Evolutionary conservation across 2,329 filamentous ascomycete species (phyloP), one percentile per base, ranked within the genome.

Genomic region (Zasmidium angulare): DNA sequence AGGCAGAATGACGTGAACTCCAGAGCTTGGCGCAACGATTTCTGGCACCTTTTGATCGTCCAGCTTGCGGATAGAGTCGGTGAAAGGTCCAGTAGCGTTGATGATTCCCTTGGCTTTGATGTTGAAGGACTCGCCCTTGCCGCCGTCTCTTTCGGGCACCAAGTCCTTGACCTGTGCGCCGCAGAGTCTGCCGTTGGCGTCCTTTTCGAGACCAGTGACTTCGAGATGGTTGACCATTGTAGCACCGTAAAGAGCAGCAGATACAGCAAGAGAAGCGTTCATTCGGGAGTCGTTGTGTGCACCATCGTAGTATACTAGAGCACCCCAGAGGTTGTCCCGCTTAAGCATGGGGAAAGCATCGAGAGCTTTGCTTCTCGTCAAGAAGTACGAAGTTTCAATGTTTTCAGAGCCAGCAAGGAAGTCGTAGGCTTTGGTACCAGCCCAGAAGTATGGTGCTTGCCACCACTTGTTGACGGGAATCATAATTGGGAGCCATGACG

Each of bases 251-350:
- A 96, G 79, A n/a, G 91, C 90, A 57, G 91, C 90, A 19, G 91
- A 96, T 86, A 93, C 90, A 20, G 90, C 91, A 58, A 96, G 81
- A 9, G 90, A 93, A 24, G 95, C 89, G 72, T 96, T 96, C 91
- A 96, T 96, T 52, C 91, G 86, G 20, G 91, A 95, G 75, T 96
- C 91, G 71, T 96, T 96, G 77, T 96, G 91, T 26, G 90, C 90
- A 68, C 91, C 91, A 77, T 96, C 91, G 73, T 96, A 96, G 80
- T 96, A 96, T 22, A 96, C 91, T 69, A 96, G 78, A 59, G 91
- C 90, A 61, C 91, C 91, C 48, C 92, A 84, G 14, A 96, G 79
- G 65, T 89, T 86, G 46, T 89, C 87, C 71, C 86, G 88, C 78
- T 91, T 93, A 65, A 96, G 77, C 91, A 96, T 95, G 7, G 91